phyloP scores from a whole-genome alignment of 2,329 filamentous ascomycete species.

The Peltaster fructicola region DNA sequence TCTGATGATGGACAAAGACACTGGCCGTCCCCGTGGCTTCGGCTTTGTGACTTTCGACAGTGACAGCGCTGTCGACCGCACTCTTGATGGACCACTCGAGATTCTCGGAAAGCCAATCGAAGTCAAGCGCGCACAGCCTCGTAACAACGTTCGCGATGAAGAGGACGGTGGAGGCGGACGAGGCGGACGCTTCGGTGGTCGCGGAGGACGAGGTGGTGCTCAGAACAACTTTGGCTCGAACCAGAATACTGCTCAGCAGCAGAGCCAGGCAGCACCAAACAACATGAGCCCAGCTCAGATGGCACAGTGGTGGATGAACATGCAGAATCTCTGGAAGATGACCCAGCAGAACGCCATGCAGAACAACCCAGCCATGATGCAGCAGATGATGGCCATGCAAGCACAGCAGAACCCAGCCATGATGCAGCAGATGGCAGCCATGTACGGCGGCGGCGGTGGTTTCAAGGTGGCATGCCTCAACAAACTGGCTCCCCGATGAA shows the following conservation, averaged over 20 bases:
- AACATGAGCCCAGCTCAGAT: slow-evolving; percentile 93
- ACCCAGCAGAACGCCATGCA: no score
- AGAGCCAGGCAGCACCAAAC: slow-evolving; percentile 19
- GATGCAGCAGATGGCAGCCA: slow-evolving; percentile 38
- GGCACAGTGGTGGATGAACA: slow-evolving; percentile 95
- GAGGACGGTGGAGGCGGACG: slow-evolving; percentile 29
- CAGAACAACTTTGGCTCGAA: slow-evolving; percentile 12
- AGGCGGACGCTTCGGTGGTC: slow-evolving; percentile 25
- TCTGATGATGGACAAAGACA: slow-evolving; percentile 99
- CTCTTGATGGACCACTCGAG: slow-evolving; percentile 66
- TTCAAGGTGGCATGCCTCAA: neutral
- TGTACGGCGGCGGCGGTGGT: slow-evolving; percentile 10
- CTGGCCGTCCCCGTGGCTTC: slow-evolving; percentile 86
- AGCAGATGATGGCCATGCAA: slow-evolving; percentile 23
- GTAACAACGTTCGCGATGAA: slow-evolving; percentile 84
- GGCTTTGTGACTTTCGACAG: slow-evolving; percentile 97
- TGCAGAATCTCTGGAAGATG: slow-evolving; percentile 94
- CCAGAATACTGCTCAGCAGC: slow-evolving; percentile 10
- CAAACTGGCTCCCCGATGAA: slow-evolving; percentile 10
- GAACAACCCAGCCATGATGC: slow-evolving; percentile 49
- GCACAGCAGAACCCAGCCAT: slow-evolving; percentile 24
- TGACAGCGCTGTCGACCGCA: slow-evolving; percentile 84
- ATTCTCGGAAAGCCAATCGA: slow-evolving; percentile 95
- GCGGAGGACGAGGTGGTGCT: slow-evolving; percentile 18
- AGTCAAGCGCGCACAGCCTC: slow-evolving; percentile 92